Evolutionary conservation across 225 moss, liverwort and hornwort species (phyloP).

Genomic region (Rhytidiadelphus loreus): DNA sequence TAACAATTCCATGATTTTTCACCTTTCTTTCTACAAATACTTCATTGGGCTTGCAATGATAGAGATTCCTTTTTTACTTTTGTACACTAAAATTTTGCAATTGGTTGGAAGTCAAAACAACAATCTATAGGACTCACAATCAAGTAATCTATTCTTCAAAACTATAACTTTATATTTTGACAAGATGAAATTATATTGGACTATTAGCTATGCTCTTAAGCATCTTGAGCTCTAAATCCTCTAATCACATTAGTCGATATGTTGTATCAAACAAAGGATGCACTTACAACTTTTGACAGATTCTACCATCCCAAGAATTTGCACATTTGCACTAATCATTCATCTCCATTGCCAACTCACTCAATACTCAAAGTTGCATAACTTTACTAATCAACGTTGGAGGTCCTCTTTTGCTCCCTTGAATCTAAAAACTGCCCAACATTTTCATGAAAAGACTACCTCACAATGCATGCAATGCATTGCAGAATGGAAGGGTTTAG

Average conservation of each 20-base stretch:
- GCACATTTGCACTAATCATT: accelerated
- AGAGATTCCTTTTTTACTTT: no score
- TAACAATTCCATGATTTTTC: not conserved
- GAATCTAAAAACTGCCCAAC: not conserved
- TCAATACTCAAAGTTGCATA: not conserved
- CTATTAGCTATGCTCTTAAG: accelerated
- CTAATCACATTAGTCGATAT: not conserved
- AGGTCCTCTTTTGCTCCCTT: accelerated
- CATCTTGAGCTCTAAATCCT: not conserved
- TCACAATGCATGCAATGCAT: not conserved
- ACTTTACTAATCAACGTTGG: not conserved
- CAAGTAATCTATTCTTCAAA: no score
- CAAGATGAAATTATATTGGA: accelerated
- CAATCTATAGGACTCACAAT: no score
- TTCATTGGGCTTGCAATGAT: no score
- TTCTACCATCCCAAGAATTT: not conserved
- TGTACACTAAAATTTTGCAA: no score
- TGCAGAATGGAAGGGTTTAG: not conserved
- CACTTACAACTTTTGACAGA: accelerated
- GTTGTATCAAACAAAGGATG: not conserved
- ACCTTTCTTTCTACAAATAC: no score
- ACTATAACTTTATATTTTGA: no score
- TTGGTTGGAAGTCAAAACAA: no score
- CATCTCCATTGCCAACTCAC: not conserved
- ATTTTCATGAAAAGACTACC: not conserved